Conservation (phyloP, 441 rosid species). For the Eutrema salsugineum region DNA sequence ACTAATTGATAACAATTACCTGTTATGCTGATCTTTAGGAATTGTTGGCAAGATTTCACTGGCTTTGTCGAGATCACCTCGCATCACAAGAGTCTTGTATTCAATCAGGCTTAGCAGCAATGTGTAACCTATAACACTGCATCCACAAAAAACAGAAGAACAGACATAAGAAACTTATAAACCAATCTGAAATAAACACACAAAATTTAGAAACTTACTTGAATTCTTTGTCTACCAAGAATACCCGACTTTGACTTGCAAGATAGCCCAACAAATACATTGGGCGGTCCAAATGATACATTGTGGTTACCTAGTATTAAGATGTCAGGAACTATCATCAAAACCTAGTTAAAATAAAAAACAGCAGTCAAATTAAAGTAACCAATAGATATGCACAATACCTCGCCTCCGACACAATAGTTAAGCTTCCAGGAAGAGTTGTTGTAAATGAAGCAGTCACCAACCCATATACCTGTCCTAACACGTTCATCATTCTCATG, state of each 20-base stretch:
- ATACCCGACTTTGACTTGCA: constrained; percentile 92
- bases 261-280: constrained; percentile 97
- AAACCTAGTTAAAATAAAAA: not conserved
- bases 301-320: constrained; percentile 74
- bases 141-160: not conserved
- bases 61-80: constrained; percentile 92
- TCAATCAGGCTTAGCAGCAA: constrained; percentile 94
- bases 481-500: constrained; percentile 96
- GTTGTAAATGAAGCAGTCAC: constrained; percentile 96
- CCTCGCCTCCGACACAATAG: constrained; percentile 99
- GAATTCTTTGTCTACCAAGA: constrained; percentile 94
- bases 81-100: constrained; percentile 99
- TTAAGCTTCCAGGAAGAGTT: constrained; percentile 95
- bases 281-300: constrained; percentile 97
- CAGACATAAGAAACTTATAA: constrained; percentile 1
- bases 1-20: constrained; percentile 39
- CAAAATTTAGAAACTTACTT: constrained; percentile 54
- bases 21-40: constrained; percentile 89
- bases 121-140: constrained; percentile 89
- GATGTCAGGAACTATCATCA: constrained; percentile 10
- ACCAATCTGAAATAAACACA: not conserved
- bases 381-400: constrained; percentile 30
- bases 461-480: constrained; percentile 98
- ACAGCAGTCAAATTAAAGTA: constrained; percentile 1
- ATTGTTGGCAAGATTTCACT: constrained; percentile 83